phyloP scores from a whole-genome alignment of 352 stramenopile genomes.

The Aphanomyces euteiches region DNA sequence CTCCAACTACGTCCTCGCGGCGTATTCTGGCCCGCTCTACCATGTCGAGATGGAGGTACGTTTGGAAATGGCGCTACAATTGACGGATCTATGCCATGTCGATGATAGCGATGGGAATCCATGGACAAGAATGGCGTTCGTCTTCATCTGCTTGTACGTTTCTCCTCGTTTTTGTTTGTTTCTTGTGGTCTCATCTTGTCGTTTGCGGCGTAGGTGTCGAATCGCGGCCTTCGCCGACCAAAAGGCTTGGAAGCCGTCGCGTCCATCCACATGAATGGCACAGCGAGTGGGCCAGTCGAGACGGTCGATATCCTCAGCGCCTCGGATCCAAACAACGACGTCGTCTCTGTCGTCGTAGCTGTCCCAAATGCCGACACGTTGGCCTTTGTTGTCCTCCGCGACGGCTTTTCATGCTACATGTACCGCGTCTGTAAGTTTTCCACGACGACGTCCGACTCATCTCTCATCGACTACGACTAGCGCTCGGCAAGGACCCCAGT shows the following conservation, averaged over 20 bases:
- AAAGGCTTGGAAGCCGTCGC: background rate
- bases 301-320: background rate
- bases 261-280: conserved; percentile 1
- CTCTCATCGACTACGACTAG: conserved; percentile 18
- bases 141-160: too few species aligned
- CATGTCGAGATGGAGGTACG: conserved; percentile 40
- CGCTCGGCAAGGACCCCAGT: background rate
- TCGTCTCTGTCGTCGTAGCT: conserved; percentile 28
- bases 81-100: conserved; percentile 15
- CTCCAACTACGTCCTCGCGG: conserved; percentile 58
- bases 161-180: too few species aligned
- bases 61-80: conserved; percentile 24
- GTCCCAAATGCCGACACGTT: conserved; percentile 21
- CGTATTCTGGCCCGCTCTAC: conserved; percentile 55
- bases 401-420: conserved; percentile 51
- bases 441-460: background rate
- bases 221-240: conserved; percentile 1
- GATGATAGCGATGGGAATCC: conserved; percentile 44
- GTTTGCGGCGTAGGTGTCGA: background rate
- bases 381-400: conserved; percentile 49
- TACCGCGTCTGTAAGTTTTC: conserved; percentile 51
- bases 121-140: background rate
- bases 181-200: conserved; percentile 24
- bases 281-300: background rate
- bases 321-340: background rate